phyloP scores from a whole-genome alignment of 345 rosid genomes.

The Laguncularia racemosa region DNA sequence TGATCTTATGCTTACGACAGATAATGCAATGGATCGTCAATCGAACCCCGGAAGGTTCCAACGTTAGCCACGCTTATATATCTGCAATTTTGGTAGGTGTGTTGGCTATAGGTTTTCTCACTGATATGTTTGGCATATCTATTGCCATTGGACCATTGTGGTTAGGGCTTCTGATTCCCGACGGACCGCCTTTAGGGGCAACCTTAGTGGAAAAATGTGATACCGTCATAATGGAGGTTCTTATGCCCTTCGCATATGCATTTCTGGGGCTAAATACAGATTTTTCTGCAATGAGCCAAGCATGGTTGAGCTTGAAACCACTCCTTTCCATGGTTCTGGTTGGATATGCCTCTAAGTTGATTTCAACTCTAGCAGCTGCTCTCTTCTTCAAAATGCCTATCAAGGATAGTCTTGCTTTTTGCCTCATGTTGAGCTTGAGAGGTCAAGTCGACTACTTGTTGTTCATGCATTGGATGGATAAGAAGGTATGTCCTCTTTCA shows the following conservation, averaged over 20 bases:
- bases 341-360: slow-evolving; percentile 32
- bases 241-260: slow-evolving; percentile 57
- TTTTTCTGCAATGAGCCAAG: slow-evolving; percentile 22
- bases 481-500: slow-evolving; percentile 22
- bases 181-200: slow-evolving; percentile 60
- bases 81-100: slow-evolving; percentile 41
- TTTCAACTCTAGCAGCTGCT: slow-evolving; percentile 21
- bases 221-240: slow-evolving; percentile 41
- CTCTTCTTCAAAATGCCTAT: slow-evolving; percentile 29
- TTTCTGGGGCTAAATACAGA: slow-evolving; percentile 43
- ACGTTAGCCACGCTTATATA: slow-evolving; percentile 36
- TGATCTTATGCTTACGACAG: slow-evolving; percentile 19
- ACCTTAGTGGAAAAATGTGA: slow-evolving; percentile 44
- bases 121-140: slow-evolving; percentile 64
- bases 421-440: slow-evolving; percentile 55
- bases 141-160: slow-evolving; percentile 55
- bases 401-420: slow-evolving; percentile 46
- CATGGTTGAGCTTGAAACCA: slow-evolving; percentile 43
- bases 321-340: slow-evolving; percentile 26
- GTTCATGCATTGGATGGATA: slow-evolving; percentile 56
- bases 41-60: slow-evolving; percentile 45
- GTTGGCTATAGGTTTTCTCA: slow-evolving; percentile 35
- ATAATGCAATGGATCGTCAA: slow-evolving; percentile 35
- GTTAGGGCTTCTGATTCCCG: slow-evolving; percentile 59
- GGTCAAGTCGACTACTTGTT: slow-evolving; percentile 58